Base-by-base conservation (phyloP, 805 yeast species). In the Kuraishia molischiana region DNA sequence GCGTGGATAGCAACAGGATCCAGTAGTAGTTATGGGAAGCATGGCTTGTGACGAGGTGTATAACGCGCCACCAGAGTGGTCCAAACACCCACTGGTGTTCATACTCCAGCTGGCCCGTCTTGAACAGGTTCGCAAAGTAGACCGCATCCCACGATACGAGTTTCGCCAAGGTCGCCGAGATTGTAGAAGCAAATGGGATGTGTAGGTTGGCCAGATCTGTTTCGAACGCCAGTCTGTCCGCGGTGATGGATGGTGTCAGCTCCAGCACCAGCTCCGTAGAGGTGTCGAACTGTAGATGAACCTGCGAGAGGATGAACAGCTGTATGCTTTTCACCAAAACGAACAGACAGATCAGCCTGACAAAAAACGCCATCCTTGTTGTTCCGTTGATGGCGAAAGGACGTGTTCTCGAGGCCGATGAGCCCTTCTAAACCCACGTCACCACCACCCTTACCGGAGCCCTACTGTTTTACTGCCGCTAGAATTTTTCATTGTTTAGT, bases 1-100 rank as follows among this genome's bases (percentile, higher is more conserved):
- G 11, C 1, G 79, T 53, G 1, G 78, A 77, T 3, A 67, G 45
- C 5, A 70, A 43, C 2, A 28, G 5, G 80, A 58, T 20, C 67
- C 66, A 14, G 50, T 47, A 51, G 74, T 74, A 36, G 73, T 56
- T 41, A 62, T 61, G 26, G 52, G 44, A 5, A 38, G 37, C 6
- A 36, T 19, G 49, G 58, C 26, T 37, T 18, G 45, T 36, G 31
- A 47, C 13, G 10, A 45, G 47, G 3, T 44, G 53, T 32, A 56
- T 35, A 3, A 78, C 34, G 19, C 72, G 51, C 63, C 80, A 69
- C 95, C 95, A 90, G 2, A 75, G 51, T 9, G 83, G 83, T 20
- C 94, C 77, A 53, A 85, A 90, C 4, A 94, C 97, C 68, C 75
- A 83, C 58, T 87, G 95, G 54, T 90, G 95, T 57, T 90, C 97